Evolutionary conservation across 768 basidiomycete genomes (phyloP), one percentile per base, ranked within the genome.

Genomic region (Termitomyces sp.): DNA sequence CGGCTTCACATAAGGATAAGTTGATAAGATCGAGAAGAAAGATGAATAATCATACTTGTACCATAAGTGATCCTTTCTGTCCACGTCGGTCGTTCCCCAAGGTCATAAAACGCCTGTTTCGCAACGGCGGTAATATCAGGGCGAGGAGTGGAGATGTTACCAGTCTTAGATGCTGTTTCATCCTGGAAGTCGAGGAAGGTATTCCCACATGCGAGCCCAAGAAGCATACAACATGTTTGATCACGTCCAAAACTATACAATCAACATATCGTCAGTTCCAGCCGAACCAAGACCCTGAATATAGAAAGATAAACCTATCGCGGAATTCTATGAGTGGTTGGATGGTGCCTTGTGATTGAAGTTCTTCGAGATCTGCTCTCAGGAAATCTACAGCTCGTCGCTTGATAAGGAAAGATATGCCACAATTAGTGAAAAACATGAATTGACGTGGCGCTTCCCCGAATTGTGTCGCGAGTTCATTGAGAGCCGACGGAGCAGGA

Each of bases 191-290:
- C 87, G 58, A 94, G 73, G 73, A 89, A 94, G 1, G 88, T 88
- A 71, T 94, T 95, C 39, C 90, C 91, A 61, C 90, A 84, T 0
- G 94, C 92, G 59, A 98, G 81, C 12, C 88, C 90, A 15, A 96
- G 81, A 18, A 94, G 84, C 91, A 97, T 96, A 6, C 92, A 89
- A 67, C 94, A 96, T 3, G 92, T 90, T 68, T 96, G 92, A 71
- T 95, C 92, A 57, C 93, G 84, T 50, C 95, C 94, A 72, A 91
- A 97, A 69, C 95, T 96, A 66, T 18, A 61, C 22, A 45, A 13
- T 60, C 28, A 28, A 11, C n/a, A 11, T 18, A 42, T 46, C 9
- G 42, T 57, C 11, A 60, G 46, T 62, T 62, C 65, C 33, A 28
- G 1, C 36, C 35, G 50, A 50, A 32, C 5, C n/a, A 11, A 52